phyloP scores from a whole-genome alignment of 768 basidiomycete species.

The Xerocomellus intermedius region DNA sequence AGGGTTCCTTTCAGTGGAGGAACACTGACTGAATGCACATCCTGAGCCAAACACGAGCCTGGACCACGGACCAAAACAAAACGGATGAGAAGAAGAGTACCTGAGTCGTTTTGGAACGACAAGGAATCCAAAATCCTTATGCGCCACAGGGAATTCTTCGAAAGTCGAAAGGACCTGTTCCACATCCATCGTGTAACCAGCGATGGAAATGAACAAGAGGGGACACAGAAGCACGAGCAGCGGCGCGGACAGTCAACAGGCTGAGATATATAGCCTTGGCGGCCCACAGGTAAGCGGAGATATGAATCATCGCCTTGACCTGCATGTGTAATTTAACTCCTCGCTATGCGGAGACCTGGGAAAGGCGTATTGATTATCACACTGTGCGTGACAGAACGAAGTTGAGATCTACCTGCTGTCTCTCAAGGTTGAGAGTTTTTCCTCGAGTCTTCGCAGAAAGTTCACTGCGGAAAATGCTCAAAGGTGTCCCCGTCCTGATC shows the following conservation, averaged over 20 bases:
- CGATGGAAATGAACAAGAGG: not conserved
- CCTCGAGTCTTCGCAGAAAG: not conserved
- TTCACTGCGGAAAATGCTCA: not conserved
- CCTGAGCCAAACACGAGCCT: slow-evolving; percentile 14
- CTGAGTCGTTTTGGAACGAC: slow-evolving; percentile 16
- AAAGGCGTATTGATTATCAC: not conserved
- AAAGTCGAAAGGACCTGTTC: slow-evolving; percentile 5
- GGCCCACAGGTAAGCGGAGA: not conserved
- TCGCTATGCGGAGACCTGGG: not conserved
- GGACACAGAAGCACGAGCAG: not conserved
- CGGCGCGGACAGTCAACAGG: not conserved
- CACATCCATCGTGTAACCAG: slow-evolving; percentile 16
- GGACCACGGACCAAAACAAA: slow-evolving; percentile 14
- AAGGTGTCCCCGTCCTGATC: not conserved
- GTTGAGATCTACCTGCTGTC: not conserved
- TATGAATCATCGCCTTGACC: slow-evolving; percentile 18
- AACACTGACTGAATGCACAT: slow-evolving; percentile 21
- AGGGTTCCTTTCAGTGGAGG: not conserved
- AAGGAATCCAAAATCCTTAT: slow-evolving; percentile 14
- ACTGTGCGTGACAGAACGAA: not conserved
- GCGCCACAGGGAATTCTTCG: not conserved
- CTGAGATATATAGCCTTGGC: slow-evolving; percentile 13
- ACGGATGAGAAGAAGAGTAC: slow-evolving; percentile 4
- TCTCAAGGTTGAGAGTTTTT: not conserved
- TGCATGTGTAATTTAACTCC: slow-evolving; percentile 3